These are phyloP conservation scores for Corchorus olitorius DNA, from an alignment of 345 rosid genomes.

Conservation along the genomic window DNA sequence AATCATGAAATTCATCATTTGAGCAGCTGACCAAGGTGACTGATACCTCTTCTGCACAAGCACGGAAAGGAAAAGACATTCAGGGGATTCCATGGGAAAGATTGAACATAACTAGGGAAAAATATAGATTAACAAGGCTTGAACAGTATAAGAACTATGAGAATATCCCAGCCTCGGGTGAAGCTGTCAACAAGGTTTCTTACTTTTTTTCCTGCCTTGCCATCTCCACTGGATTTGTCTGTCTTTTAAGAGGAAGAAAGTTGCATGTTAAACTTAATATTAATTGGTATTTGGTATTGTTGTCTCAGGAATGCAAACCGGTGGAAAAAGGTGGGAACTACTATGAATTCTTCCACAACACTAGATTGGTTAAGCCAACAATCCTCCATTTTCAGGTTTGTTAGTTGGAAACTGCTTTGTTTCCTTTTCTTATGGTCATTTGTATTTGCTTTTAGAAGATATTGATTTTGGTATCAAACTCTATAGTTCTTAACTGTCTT, in stretches of 20 bases:
- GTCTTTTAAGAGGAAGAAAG: neutral
- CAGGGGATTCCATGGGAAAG: slow-evolving; percentile 81
- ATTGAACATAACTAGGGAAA: slow-evolving; percentile 52
- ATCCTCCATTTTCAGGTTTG: slow-evolving; percentile 62
- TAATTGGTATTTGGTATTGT: neutral
- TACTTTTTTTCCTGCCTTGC: neutral
- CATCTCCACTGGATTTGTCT: neutral
- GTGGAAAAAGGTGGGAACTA: slow-evolving; percentile 44
- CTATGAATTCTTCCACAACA: slow-evolving; percentile 48
- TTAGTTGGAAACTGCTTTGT: neutral
- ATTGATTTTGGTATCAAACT: neutral
- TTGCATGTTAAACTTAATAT: neutral
- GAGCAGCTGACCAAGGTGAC: slow-evolving; percentile 42
- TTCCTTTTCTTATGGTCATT: neutral
- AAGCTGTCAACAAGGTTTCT: slow-evolving; percentile 43
- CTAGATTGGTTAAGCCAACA: slow-evolving; percentile 58
- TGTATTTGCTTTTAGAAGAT: neutral
- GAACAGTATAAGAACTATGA: slow-evolving; percentile 68
- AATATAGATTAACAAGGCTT: slow-evolving; percentile 60
- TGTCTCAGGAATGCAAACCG: slow-evolving; percentile 42
- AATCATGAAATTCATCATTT: neutral
- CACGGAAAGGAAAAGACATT: slow-evolving; percentile 63
- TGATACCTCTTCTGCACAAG: slow-evolving; percentile 58
- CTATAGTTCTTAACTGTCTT: neutral
- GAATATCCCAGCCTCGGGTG: slow-evolving; percentile 50